Evolutionary conservation across 2,329 filamentous ascomycete species (phyloP), one percentile per base, ranked within the genome.

Genomic region (Rutstroemia sp.): DNA sequence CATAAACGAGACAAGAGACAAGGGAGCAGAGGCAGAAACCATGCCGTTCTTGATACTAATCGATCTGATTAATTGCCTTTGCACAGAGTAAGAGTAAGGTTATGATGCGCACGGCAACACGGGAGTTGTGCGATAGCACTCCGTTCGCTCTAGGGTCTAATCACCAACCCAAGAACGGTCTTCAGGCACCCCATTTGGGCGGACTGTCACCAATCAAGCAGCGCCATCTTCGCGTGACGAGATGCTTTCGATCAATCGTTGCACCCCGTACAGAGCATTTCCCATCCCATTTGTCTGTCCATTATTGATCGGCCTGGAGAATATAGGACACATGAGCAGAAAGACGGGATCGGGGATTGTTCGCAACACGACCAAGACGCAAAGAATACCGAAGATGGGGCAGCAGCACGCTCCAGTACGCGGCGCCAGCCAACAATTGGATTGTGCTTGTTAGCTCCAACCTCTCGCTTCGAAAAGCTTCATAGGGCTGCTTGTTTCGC

Each of bases 161-260:
- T 27, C 30, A 34, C 30, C 30, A 34, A 34, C 27, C n/a, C 44
- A 34, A 51, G 14, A 45, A 10, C 9, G 10, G 44, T 40, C 51
- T 48, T 54, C 51, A 54, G 51, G 51, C 51, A 54, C 48, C 51
- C 51, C 34, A n/a, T n/a, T 48, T 34, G n/a, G 30, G n/a, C 5
- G 17, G 47, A 36, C 30, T 49, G 12, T 16, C 38, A 10, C 30
- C 19, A 50, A 23, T 12, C 30, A 34, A 34, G 19, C 17, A 48
- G n/a, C 2, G 39, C 39, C 39, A 17, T 42, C 39, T 42, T 42
- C 17, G 16, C 17, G n/a, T 42, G 8, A 34, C 4, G 30, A 34
- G 30, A 12, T 14, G 30, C 30, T 34, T 34, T 34, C 30, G 30
- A 34, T 34, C 30, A 34, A 34, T 34, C 10, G 30, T 34, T 34